These are phyloP conservation scores for Solanum medicagineum DNA, from an alignment of 257 asterid genomes.

Conservation along the genomic window DNA sequence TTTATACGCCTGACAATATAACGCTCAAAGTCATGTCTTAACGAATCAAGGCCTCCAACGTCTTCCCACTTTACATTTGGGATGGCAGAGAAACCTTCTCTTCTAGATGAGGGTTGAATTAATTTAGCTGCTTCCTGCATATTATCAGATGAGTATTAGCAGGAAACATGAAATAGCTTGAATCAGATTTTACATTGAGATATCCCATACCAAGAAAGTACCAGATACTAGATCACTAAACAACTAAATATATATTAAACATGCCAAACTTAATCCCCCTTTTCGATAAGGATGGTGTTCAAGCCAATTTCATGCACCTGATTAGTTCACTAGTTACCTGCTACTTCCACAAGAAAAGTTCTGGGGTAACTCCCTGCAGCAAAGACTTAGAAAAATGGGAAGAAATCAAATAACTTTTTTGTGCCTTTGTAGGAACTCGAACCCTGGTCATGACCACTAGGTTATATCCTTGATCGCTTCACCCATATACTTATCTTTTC, in stretches of 20 bases:
- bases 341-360: not conserved
- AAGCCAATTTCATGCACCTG: not conserved
- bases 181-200: not conserved
- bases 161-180: not conserved
- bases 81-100: conserved; percentile 84
- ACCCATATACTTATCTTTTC: not conserved
- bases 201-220: not conserved
- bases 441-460: not conserved
- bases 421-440: not conserved
- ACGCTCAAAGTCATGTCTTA: conserved; percentile 57
- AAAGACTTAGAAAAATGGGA: not conserved
- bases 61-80: conserved; percentile 90
- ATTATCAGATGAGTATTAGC: not conserved
- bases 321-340: not conserved
- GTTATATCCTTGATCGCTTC: not conserved
- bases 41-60: conserved; percentile 70
- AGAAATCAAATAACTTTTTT: not conserved
- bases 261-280: not conserved
- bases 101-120: conserved; percentile 75
- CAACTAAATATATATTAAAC: not conserved
- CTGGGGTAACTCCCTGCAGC: not conserved
- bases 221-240: not conserved
- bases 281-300: not conserved
- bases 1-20: conserved; percentile 50
- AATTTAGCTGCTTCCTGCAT: conserved; percentile 69